phyloP scores from a whole-genome alignment of 2,329 filamentous ascomycete species.

The Botrytis cinerea region DNA sequence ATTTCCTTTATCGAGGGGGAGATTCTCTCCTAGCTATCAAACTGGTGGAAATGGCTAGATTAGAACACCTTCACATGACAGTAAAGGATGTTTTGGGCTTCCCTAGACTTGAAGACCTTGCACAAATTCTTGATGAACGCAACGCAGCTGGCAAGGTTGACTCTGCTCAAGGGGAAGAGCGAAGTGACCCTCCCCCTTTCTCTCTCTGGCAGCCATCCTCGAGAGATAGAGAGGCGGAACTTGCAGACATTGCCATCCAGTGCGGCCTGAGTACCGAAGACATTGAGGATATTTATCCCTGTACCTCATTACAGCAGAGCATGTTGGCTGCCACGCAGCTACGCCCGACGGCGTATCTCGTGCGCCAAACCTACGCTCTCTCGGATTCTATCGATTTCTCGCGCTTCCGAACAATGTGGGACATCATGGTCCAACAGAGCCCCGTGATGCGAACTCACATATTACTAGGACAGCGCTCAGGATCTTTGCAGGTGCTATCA shows the following conservation, averaged over 20 bases:
- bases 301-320: constrained; percentile 5
- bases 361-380: not conserved
- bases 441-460: constrained; percentile 7
- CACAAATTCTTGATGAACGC: too few species aligned
- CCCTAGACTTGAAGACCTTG: constrained; percentile 9
- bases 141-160: not conserved
- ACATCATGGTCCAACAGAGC: not conserved
- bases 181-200: not conserved
- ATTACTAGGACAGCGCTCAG: not conserved
- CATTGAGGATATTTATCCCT: constrained; percentile 15
- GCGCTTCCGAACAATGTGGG: constrained; percentile 4
- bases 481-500: not conserved
- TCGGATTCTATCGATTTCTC: not conserved
- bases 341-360: not conserved
- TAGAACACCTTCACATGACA: not conserved
- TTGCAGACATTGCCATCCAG: not conserved
- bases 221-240: not conserved
- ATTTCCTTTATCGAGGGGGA: constrained; percentile 3
- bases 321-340: constrained; percentile 4
- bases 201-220: not conserved
- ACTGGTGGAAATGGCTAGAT: not conserved
- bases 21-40: constrained; percentile 5
- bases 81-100: constrained; percentile 9
- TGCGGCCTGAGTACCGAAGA: not conserved
- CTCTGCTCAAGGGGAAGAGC: not conserved